Conservation (phyloP, 345 rosid species). For the Kernera saxatilis region DNA sequence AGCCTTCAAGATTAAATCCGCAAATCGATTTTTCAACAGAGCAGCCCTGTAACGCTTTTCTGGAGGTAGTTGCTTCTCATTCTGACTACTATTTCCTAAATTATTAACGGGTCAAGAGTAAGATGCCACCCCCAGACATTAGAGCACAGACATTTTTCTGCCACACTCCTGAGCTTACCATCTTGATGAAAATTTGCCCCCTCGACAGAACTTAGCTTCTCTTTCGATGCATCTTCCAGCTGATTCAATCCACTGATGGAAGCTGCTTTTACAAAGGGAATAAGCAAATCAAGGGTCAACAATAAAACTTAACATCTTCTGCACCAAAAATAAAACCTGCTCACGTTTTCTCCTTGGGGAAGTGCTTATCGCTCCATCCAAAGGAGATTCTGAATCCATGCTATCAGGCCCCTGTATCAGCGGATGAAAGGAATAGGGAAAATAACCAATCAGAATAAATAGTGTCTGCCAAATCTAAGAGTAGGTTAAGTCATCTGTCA, state of each 20-base stretch:
- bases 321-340: not conserved
- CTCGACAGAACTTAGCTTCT: conserved; percentile 33
- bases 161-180: conserved; percentile 60
- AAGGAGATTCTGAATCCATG: conserved; percentile 1
- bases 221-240: conserved; percentile 36
- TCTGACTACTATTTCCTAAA: conserved; percentile 75
- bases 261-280: conserved; percentile 28
- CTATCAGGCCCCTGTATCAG: conserved; percentile 12
- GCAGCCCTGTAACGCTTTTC: conserved; percentile 87
- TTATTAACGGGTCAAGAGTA: conserved; percentile 44
- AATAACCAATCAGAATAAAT: not conserved
- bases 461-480: too few species aligned
- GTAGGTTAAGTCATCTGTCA: not conserved
- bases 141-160: conserved; percentile 37
- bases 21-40: conserved; percentile 65
- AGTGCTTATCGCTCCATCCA: conserved; percentile 3
- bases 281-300: not conserved
- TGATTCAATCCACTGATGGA: conserved; percentile 35
- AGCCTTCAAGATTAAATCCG: conserved; percentile 78
- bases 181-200: conserved; percentile 44
- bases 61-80: conserved; percentile 80
- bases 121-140: conserved; percentile 49
- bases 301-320: not conserved
- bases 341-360: conserved; percentile 16
- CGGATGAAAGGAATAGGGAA: not conserved